phyloP scores from a whole-genome alignment of 495 filamentous ascomycete species.

The Astrocystis sublimbata region DNA sequence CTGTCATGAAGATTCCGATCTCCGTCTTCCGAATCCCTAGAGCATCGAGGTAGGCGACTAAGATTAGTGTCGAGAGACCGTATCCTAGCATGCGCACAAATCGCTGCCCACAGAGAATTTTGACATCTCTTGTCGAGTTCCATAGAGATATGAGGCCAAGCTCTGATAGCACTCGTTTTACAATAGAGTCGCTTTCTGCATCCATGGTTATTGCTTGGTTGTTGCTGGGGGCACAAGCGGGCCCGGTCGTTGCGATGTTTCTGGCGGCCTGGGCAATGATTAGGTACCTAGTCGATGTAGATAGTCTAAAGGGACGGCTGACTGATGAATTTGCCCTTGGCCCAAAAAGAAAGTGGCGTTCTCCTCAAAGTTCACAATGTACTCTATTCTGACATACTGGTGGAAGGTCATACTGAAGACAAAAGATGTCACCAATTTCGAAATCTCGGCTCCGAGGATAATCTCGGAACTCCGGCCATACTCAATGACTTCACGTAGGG shows the following conservation, averaged over 20 bases:
- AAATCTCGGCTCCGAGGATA: not conserved
- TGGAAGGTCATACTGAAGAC: too few species aligned
- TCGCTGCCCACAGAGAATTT: conserved; percentile 71
- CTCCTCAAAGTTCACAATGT: too few species aligned
- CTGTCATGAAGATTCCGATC: conserved; percentile 86
- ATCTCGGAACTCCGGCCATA: not conserved
- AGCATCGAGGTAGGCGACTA: conserved; percentile 56
- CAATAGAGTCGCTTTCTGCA: not conserved
- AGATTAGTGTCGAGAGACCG: conserved; percentile 40
- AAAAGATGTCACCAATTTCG: not conserved
- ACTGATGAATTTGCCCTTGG: too few species aligned
- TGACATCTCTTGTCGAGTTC: conserved; percentile 59
- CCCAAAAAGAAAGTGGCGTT: too few species aligned
- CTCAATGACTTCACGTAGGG: not conserved
- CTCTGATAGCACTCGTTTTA: conserved; percentile 10
- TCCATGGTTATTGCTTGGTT: not conserved
- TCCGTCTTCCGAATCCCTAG: conserved; percentile 62
- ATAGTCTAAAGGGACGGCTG: too few species aligned
- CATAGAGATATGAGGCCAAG: conserved; percentile 50
- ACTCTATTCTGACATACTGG: too few species aligned
- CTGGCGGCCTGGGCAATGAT: too few species aligned
- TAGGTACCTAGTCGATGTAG: too few species aligned
- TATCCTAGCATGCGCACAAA: conserved; percentile 59
- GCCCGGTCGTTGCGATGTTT: not conserved
- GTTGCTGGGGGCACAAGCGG: not conserved